A percentile compares a stretch with the other conserved stretches of the same genome.
These are phyloP conservation scores for Vanrija humicola DNA, from an alignment of 1,284 basidiomycete species.

Conservation along the genomic window DNA sequence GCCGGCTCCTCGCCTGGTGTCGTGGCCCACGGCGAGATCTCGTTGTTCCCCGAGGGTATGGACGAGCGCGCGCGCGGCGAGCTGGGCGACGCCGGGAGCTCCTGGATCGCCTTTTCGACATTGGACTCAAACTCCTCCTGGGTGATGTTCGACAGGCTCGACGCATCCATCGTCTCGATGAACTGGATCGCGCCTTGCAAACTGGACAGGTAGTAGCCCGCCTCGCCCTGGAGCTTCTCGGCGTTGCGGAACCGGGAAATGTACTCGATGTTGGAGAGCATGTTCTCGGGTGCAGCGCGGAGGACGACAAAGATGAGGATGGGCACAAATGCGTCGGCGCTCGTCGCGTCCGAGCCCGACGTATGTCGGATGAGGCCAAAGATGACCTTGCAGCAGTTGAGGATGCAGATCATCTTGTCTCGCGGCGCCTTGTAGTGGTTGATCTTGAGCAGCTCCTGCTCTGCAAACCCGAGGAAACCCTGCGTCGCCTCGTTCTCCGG, in stretches of 20 bases:
- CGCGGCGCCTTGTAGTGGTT: constrained; percentile 98
- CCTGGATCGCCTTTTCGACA: constrained; percentile 70
- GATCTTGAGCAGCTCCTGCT: constrained; percentile 91
- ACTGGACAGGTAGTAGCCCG: constrained; percentile 95
- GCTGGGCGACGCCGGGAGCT: constrained; percentile 53
- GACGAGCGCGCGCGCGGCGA: constrained; percentile 12
- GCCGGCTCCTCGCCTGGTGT: constrained; percentile 75
- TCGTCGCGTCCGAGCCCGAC: constrained; percentile 55
- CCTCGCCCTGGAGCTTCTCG: constrained; percentile 83
- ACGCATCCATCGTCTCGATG: constrained; percentile 95
- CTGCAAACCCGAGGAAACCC: constrained; percentile 90
- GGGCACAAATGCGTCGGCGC: constrained; percentile 88
- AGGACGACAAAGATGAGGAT: constrained; percentile 92
- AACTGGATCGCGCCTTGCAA: constrained; percentile 89
- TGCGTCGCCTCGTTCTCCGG: constrained; percentile 51
- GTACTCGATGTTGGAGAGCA: constrained; percentile 96
- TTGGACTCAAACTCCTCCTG: constrained; percentile 87
- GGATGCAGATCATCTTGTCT: constrained; percentile 95
- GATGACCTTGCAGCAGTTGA: constrained; percentile 99
- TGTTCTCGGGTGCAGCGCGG: constrained; percentile 85
- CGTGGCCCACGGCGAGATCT: constrained; percentile 40
- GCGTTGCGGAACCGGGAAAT: constrained; percentile 93
- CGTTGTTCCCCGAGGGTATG: constrained; percentile 10
- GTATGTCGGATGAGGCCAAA: constrained; percentile 91
- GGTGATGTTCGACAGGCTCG: constrained; percentile 83